Percentiles rank a stretch among this genome's conserved stretches.
phyloP scores from a whole-genome alignment of 768 basidiomycete species.

The Leccinum arenicola region DNA sequence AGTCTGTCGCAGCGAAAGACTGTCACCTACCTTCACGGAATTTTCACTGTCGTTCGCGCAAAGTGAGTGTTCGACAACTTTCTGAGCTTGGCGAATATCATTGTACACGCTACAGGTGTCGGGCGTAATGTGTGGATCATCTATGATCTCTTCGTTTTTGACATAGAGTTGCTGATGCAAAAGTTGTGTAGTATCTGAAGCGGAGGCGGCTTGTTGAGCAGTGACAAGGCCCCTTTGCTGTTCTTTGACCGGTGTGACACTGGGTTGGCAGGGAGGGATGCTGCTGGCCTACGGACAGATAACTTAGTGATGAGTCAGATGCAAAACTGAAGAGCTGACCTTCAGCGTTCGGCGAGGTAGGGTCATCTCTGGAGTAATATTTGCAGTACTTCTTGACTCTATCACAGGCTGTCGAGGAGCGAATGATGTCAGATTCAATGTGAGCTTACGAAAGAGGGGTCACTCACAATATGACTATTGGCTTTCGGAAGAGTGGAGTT shows the following conservation, averaged over 20 bases:
- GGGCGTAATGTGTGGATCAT: background rate
- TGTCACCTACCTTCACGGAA: conserved; percentile 9
- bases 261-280: background rate
- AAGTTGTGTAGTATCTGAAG: background rate
- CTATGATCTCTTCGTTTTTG: conserved; percentile 1
- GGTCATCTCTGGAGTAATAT: background rate
- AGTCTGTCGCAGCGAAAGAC: background rate
- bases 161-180: background rate
- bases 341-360: conserved; percentile 1
- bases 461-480: conserved; percentile 10
- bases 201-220: conserved; percentile 1
- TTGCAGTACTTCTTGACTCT: background rate
- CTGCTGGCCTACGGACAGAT: conserved; percentile 6
- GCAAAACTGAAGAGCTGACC: conserved; percentile 13
- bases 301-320: background rate
- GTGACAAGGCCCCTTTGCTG: conserved; percentile 30
- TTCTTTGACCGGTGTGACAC: conserved; percentile 28
- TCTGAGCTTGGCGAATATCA: background rate
- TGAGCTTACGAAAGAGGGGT: background rate
- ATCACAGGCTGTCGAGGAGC: conserved; percentile 1
- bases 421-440: background rate
- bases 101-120: background rate
- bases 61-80: conserved; percentile 2
- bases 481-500: background rate
- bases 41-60: conserved; percentile 5